Evolutionary conservation across 257 asterid genomes (phyloP), one percentile per base, ranked within the genome.

Genomic region (Gynochthodes officinalis): DNA sequence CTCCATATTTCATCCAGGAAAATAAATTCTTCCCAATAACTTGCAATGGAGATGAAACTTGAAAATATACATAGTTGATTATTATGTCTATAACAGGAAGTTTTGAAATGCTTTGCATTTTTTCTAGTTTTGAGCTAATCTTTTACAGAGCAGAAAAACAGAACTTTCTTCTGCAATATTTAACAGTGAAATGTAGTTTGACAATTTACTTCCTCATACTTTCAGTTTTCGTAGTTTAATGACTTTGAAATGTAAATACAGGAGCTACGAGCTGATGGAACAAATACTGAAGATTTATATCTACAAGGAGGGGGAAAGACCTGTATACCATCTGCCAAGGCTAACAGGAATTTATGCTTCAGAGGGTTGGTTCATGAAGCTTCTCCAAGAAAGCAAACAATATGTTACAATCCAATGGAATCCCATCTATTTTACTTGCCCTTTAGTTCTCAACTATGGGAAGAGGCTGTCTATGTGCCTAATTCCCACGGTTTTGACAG

Each of bases 331-430:
- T 43, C 77, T 85, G 73, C 80, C 87, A 11, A 82, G 76, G 78
- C 89, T 91, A 7, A 81, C 62, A 7, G 96, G 97, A 64, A 89
- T 89, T 70, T 91, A 91, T 69, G 91, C 91, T 48, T 91, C 97
- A 0, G 96, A 91, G 71, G 96, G 96, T 69, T 91, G 97, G 97
- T 91, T 89, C 80, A 85, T 89, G 91, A 89, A 88, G 87, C 93
- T 73, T 62, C 76, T 91, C n/a, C 76, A 83, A 85, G 79, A 78
- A 75, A 89, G 68, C 87, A 77, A 79, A 68, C 81, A 81, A 53
- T 91, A 69, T 60, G 81, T 86, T 57, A 85, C 97, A 1, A 77
- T 54, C 82, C 95, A n/a, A 25, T 48, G 7, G 44, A 85, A 77
- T 92, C 91, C 76, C 94, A 89, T 59, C 82, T 91, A 5, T 91